Conservation (phyloP, 1,139 yeast genomes). For the Yamadazyma triangularis region DNA sequence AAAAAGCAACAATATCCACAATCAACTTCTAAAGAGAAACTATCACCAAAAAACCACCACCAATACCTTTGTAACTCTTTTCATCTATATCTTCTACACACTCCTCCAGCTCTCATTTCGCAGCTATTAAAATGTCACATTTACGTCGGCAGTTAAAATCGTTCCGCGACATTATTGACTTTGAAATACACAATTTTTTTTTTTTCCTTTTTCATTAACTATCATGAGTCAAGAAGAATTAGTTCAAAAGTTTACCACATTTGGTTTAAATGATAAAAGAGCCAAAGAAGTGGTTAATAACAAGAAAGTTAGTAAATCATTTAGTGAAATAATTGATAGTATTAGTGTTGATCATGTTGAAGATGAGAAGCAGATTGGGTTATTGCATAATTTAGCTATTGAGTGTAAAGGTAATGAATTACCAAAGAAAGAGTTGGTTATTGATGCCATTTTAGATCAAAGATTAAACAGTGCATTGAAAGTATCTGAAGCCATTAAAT, state of each 20-base stretch:
- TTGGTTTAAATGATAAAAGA: conserved; percentile 72
- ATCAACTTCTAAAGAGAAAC: no score
- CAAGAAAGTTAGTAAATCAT: conserved; percentile 72
- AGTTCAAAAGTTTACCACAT: conserved; percentile 43
- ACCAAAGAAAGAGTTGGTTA: conserved; percentile 45
- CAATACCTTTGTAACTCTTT: no score
- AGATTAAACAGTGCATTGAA: conserved; percentile 66
- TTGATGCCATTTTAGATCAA: conserved; percentile 59
- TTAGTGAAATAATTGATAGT: conserved; percentile 49
- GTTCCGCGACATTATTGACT: no score
- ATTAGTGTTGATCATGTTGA: conserved; percentile 25
- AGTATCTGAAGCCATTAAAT: conserved; percentile 76
- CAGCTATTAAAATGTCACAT: no score
- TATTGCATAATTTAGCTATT: conserved; percentile 75
- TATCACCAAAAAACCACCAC: no score
- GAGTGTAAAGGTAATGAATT: conserved; percentile 47
- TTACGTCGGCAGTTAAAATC: no score
- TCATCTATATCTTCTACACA: no score
- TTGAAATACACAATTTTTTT: no score
- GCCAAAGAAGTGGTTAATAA: conserved; percentile 75
- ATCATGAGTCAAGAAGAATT: conserved; percentile 24
- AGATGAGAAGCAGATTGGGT: conserved; percentile 51
- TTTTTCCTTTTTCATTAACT: no score
- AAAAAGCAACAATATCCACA: no score
- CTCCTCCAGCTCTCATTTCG: no score